Conservation (phyloP, 2,329 filamentous ascomycete species). For the Dactylellina leptospora region DNA sequence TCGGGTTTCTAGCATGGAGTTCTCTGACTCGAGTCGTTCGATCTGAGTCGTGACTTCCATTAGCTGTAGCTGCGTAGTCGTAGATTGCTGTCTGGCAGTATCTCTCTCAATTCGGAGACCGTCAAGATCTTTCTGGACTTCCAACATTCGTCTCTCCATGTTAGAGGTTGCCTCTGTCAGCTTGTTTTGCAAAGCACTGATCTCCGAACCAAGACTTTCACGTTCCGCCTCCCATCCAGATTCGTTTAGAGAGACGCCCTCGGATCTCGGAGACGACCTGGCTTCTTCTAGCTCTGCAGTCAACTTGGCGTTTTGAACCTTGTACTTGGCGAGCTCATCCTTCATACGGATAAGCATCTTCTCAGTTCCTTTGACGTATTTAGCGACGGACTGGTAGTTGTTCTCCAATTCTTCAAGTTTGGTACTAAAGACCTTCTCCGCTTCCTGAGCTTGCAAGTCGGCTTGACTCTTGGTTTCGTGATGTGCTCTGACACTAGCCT, state of each 20-base stretch:
- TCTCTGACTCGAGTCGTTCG: conserved; percentile 83
- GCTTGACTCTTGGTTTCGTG: conserved; percentile 83
- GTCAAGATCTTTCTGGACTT: conserved; percentile 75
- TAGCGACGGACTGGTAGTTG: conserved; percentile 96
- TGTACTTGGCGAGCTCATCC: conserved; percentile 92
- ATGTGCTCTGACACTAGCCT: conserved; percentile 77
- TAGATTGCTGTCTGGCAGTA: conserved; percentile 56
- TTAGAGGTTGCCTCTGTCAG: conserved; percentile 72
- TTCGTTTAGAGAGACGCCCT: conserved; percentile 61
- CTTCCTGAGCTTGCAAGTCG: conserved; percentile 81
- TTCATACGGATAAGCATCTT: conserved; percentile 99
- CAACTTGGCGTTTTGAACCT: conserved; percentile 81
- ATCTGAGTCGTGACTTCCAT: conserved; percentile 70
- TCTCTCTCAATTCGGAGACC: conserved; percentile 75
- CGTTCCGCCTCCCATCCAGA: conserved; percentile 78
- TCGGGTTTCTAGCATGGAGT: conserved; percentile 79
- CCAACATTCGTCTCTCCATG: conserved; percentile 75
- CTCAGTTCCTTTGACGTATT: conserved; percentile 97
- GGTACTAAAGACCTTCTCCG: conserved; percentile 88
- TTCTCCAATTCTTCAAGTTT: conserved; percentile 93
- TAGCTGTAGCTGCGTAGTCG: conserved; percentile 66
- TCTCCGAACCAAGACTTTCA: conserved; percentile 71
- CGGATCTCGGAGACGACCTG: conserved; percentile 59
- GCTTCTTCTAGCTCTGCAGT: conserved; percentile 80
- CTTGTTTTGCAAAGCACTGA: conserved; percentile 74